These are phyloP conservation scores for Saraca asoca DNA, from an alignment of 331 rosid species.

Conservation along the genomic window DNA sequence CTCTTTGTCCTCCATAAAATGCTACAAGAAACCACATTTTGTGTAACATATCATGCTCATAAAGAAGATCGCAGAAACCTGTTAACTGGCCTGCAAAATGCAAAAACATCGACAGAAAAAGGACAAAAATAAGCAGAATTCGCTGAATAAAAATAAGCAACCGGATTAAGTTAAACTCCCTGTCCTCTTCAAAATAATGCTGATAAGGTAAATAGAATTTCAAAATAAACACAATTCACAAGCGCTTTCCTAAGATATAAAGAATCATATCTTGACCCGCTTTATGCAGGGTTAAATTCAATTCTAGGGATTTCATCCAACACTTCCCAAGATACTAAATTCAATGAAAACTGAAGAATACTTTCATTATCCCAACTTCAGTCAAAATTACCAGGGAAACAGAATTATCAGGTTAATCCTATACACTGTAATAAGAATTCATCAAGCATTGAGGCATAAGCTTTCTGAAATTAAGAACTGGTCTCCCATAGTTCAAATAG, in stretches of 20 bases:
- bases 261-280: background rate
- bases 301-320: background rate
- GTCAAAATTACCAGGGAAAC: slow-evolving; percentile 2
- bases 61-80: slow-evolving; percentile 50
- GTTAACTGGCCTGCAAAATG: slow-evolving; percentile 61
- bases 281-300: too few species aligned
- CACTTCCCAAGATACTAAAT: too few species aligned
- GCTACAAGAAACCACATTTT: background rate
- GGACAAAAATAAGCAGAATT: background rate
- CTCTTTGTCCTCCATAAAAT: background rate
- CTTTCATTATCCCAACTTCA: slow-evolving; percentile 2
- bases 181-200: background rate
- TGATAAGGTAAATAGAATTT: background rate
- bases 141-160: background rate
- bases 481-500: slow-evolving; percentile 5
- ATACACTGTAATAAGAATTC: background rate
- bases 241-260: background rate
- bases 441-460: slow-evolving; percentile 10
- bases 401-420: background rate
- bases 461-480: background rate
- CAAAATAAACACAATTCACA: background rate
- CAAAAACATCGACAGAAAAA: slow-evolving; percentile 6
- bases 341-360: background rate
- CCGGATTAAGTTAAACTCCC: background rate
- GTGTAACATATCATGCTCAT: slow-evolving; percentile 38